These are phyloP conservation scores for Cinnamomum chago DNA, from an alignment of 164 flowering plant species.

Conservation along the genomic window DNA sequence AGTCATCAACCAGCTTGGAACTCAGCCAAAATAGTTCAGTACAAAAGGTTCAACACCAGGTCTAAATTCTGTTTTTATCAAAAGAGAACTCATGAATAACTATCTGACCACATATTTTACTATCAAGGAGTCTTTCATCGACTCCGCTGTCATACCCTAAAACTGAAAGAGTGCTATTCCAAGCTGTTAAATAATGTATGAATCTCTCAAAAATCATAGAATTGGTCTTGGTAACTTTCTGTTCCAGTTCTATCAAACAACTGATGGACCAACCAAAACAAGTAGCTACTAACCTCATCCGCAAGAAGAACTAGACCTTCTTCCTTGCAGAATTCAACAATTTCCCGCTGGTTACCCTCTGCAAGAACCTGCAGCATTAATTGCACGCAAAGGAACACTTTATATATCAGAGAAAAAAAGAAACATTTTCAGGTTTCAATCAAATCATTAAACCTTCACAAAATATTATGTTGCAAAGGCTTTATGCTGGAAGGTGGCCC, in stretches of 20 bases:
- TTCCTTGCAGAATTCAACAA: conserved; percentile 91
- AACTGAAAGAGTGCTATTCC: not conserved
- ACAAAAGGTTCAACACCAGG: not conserved
- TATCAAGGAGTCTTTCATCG: not conserved
- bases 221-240: not conserved
- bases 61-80: not conserved
- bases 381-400: not conserved
- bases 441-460: too few species aligned
- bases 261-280: not conserved
- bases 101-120: not conserved
- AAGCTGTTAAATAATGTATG: not conserved
- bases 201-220: not conserved
- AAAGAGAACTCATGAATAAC: too few species aligned
- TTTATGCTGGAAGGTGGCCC: not conserved
- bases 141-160: not conserved
- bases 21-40: not conserved
- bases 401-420: not conserved
- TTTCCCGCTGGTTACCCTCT: conserved; percentile 76
- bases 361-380: conserved; percentile 68
- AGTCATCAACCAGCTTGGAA: not conserved
- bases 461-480: too few species aligned
- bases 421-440: too few species aligned
- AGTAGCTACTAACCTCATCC: conserved; percentile 67
- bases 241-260: not conserved
- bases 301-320: conserved; percentile 97